These are phyloP conservation scores for Penicillium coffeae DNA, from an alignment of 495 filamentous ascomycete genomes.

Conservation along the genomic window DNA sequence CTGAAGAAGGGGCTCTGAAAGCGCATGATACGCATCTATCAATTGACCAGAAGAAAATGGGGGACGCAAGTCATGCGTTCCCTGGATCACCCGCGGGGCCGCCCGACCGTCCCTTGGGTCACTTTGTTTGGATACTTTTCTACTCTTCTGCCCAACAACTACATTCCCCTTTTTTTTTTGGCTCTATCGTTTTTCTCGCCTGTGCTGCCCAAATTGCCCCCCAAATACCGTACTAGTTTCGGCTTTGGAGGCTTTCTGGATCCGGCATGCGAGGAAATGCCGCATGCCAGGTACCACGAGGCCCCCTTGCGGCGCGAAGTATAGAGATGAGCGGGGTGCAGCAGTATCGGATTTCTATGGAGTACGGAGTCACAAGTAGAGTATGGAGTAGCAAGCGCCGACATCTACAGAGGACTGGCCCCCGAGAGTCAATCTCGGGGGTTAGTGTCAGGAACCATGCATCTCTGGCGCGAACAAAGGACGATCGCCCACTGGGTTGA, in stretches of 20 bases:
- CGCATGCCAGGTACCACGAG: background rate
- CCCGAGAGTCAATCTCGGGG: background rate
- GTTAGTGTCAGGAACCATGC: background rate
- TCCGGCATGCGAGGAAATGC: background rate
- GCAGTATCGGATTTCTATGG: background rate
- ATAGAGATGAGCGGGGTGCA: background rate
- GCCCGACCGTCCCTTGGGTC: constrained; percentile 13
- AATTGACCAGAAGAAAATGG: no score
- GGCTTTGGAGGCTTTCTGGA: background rate
- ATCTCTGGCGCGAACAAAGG: background rate
- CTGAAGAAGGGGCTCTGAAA: no score
- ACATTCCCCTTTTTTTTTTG: background rate
- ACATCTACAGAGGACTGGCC: no score
- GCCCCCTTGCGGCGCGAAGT: background rate
- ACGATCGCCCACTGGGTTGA: background rate
- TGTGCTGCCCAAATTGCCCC: background rate
- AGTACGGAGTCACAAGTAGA: no score
- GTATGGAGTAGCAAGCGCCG: no score
- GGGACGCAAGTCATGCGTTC: constrained; percentile 7
- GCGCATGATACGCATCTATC: no score
- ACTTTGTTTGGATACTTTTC: background rate
- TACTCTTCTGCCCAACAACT: constrained; percentile 3
- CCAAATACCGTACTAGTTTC: background rate
- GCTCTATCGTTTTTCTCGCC: background rate
- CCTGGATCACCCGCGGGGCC: constrained; percentile 16